Evolutionary conservation across 352 stramenopile genomes (phyloP).

Genomic region (Phytophthora ramorum): DNA sequence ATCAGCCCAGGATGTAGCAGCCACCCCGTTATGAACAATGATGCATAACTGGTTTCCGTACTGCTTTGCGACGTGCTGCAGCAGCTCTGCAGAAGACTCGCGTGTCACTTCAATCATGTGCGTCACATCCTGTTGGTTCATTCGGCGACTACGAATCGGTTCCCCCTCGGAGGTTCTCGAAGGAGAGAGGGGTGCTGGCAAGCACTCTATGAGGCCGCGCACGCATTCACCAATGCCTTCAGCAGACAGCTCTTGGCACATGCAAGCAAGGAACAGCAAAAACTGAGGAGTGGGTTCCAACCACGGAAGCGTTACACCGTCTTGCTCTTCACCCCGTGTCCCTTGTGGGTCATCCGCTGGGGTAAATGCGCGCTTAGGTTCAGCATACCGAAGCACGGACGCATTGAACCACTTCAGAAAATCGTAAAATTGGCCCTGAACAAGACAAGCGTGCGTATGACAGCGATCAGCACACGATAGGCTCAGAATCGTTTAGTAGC

Average conservation of each 20-base stretch:
- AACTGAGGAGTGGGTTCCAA: slow-evolving; percentile 73
- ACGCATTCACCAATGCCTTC: slow-evolving; percentile 78
- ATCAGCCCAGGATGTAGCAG: slow-evolving; percentile 57
- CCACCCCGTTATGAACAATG: slow-evolving; percentile 49
- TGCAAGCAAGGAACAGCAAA: slow-evolving; percentile 70
- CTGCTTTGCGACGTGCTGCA: slow-evolving; percentile 65
- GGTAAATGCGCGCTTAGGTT: slow-evolving; percentile 68
- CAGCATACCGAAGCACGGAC: slow-evolving; percentile 68
- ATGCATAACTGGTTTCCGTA: slow-evolving; percentile 69
- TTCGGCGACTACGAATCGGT: slow-evolving; percentile 23
- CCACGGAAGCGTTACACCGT: slow-evolving; percentile 55
- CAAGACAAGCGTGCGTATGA: neutral
- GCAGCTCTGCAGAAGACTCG: slow-evolving; percentile 60
- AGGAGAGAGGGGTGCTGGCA: slow-evolving; percentile 43
- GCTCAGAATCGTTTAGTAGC: neutral
- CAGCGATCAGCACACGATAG: slow-evolving; percentile 1
- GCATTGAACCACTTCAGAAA: slow-evolving; percentile 87
- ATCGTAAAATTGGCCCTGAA: slow-evolving; percentile 74
- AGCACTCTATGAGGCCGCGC: slow-evolving; percentile 72
- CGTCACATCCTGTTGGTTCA: slow-evolving; percentile 59
- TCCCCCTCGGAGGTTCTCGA: slow-evolving; percentile 23
- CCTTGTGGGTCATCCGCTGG: neutral
- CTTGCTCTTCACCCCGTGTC: slow-evolving; percentile 22
- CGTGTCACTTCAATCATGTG: slow-evolving; percentile 83
- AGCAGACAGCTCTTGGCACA: slow-evolving; percentile 69